These are phyloP conservation scores for Zygosaccharomyces rouxii DNA, from an alignment of 805 yeast species.

Conservation along the genomic window DNA sequence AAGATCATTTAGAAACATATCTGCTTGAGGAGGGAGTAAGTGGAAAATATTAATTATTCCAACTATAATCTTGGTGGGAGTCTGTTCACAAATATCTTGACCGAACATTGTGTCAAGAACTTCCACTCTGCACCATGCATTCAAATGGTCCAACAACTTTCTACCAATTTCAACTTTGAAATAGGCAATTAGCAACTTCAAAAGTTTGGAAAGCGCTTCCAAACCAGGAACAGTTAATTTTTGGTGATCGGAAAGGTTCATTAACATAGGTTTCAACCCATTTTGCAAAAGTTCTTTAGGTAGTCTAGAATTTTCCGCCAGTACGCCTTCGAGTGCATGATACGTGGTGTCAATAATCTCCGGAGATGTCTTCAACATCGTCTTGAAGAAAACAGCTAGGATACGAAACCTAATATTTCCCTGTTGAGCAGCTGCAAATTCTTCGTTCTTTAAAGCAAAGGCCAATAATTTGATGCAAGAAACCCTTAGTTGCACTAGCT, in stretches of 20 bases:
- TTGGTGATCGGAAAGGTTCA: conserved; percentile 92
- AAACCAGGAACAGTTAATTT: conserved; percentile 83
- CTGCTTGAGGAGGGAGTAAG: conserved; percentile 85
- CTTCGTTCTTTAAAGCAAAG: conserved; percentile 78
- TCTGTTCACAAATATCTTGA: conserved; percentile 74
- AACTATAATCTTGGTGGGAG: conserved; percentile 78
- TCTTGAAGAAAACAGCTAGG: conserved; percentile 90
- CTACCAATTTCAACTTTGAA: conserved; percentile 96
- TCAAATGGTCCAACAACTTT: conserved; percentile 84
- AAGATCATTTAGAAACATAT: conserved; percentile 83
- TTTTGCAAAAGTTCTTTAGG: conserved; percentile 95
- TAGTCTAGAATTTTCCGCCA: conserved; percentile 78
- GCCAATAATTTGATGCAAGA: conserved; percentile 84
- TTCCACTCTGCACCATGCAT: conserved; percentile 91
- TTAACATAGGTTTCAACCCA: conserved; percentile 90
- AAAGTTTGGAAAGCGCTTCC: conserved; percentile 81
- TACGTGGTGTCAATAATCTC: conserved; percentile 93
- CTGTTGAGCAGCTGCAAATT: conserved; percentile 67
- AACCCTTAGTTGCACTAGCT: conserved; percentile 78
- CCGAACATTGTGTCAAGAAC: conserved; percentile 71
- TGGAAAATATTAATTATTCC: conserved; percentile 91
- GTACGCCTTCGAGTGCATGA: conserved; percentile 74
- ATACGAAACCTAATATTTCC: conserved; percentile 79
- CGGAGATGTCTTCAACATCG: conserved; percentile 77
- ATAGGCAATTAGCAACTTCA: conserved; percentile 83